Evolutionary conservation across 2,329 filamentous ascomycete species (phyloP).

Genomic region (Lachnellula suecica): DNA sequence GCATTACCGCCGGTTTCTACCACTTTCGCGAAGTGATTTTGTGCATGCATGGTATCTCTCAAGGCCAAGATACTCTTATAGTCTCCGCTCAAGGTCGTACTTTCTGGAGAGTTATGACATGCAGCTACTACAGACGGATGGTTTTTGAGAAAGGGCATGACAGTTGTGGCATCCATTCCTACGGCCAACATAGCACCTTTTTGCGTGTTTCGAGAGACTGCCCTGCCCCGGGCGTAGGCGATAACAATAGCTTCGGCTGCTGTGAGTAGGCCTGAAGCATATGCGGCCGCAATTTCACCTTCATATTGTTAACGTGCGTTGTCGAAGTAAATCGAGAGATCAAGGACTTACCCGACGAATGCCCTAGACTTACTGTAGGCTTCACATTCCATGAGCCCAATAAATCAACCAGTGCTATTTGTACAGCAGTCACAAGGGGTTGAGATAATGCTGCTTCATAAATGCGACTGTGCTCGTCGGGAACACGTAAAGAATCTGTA

Average conservation of each 20-base stretch:
- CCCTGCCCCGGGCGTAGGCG: background rate
- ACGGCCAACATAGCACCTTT: background rate
- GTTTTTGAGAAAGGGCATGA: too few relatives aligned
- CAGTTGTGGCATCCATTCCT: background rate
- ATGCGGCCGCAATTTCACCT: slow-evolving; percentile 13
- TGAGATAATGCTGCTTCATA: background rate
- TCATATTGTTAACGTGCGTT: background rate
- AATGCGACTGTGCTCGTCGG: too few relatives aligned
- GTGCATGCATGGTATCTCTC: too few relatives aligned
- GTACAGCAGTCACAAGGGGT: background rate
- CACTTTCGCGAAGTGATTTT: too few relatives aligned
- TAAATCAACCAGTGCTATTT: background rate
- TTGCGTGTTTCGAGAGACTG: background rate
- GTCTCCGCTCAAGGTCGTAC: slow-evolving; percentile 18
- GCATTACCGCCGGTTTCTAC: slow-evolving; percentile 39
- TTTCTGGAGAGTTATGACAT: slow-evolving; percentile 33
- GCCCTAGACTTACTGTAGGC: background rate
- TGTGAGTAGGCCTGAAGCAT: slow-evolving; percentile 13
- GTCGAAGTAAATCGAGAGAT: too few relatives aligned
- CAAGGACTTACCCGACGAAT: too few relatives aligned
- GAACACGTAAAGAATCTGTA: too few relatives aligned
- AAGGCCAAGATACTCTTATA: too few relatives aligned
- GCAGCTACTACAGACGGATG: too few relatives aligned
- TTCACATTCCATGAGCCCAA: background rate
- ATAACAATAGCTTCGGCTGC: slow-evolving; percentile 12